Percentiles rank a stretch among this genome's conserved stretches.
Conservation (phyloP, 2,329 filamentous ascomycete genomes). For the Stachybotrys chartarum region DNA sequence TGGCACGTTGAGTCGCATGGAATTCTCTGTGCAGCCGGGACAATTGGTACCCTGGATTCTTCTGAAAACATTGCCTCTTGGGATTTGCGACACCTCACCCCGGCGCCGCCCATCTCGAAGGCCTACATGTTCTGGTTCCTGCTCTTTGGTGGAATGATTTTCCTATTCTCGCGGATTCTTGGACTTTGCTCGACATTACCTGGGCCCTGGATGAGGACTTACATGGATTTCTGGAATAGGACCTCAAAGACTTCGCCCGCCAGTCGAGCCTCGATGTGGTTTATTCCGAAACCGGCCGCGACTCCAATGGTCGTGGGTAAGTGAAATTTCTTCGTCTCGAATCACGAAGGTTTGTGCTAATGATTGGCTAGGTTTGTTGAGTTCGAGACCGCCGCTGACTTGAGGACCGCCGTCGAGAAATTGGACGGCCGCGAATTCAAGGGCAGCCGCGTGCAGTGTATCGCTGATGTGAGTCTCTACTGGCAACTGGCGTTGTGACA, state of each 20-base stretch:
- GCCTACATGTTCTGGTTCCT: constrained; percentile 12
- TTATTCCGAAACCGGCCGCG: constrained; percentile 91
- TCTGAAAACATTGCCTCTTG: neutral
- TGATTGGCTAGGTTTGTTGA: constrained; percentile 72
- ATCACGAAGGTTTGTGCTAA: neutral
- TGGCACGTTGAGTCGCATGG: constrained; percentile 17
- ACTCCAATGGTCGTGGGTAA: constrained; percentile 87
- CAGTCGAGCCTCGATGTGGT: constrained; percentile 96
- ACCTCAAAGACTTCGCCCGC: constrained; percentile 98
- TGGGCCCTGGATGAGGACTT: constrained; percentile 60
- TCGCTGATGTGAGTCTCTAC: constrained; percentile 67
- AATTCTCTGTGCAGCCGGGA: neutral
- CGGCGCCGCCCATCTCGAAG: neutral
- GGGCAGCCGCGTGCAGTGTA: constrained; percentile 75
- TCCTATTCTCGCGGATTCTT: constrained; percentile 26
- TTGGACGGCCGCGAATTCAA: constrained; percentile 92
- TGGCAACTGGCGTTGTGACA: constrained; percentile 7
- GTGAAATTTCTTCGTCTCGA: constrained; percentile 22
- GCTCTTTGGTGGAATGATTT: constrained; percentile 29
- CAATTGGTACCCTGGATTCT: neutral
- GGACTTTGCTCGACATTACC: constrained; percentile 21
- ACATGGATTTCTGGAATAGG: constrained; percentile 76
- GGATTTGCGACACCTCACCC: constrained; percentile 16
- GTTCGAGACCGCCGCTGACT: constrained; percentile 86
- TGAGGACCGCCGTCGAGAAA: constrained; percentile 89